Evolutionary conservation across 441 rosid species (phyloP), one percentile per base, ranked within the genome.

Genomic region (Croton setiger): DNA sequence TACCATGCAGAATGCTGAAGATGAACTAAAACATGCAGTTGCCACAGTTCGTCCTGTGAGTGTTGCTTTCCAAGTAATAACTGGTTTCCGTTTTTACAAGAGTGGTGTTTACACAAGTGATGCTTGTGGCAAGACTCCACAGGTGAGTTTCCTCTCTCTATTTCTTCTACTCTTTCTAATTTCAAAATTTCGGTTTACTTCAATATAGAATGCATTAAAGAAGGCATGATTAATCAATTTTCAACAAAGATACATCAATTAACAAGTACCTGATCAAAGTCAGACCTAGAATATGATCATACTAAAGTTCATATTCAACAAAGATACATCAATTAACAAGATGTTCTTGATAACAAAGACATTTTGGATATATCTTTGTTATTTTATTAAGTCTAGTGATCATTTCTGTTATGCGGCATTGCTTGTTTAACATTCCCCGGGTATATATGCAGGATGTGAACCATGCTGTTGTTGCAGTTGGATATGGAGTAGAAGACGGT

Each of bases 391-490:
- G n/a, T n/a, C n/a, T 10, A 12, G 18, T 59, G 5, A 12, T 55
- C 59, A 15, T 49, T 51, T 5, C n/a, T 15, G 1, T 49, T 21
- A 6, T 54, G 21, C 44, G 39, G 47, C 7, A 36, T 3, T 62
- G 31, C 8, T 37, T 53, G 33, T 27, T 61, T 71, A 59, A 67
- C 65, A 4, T 47, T 55, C 13, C 39, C 18, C 20, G 14, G 4
- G 70, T 51, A 69, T 76, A 37, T 64, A 64, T n/a, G 72, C 85
- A 92, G 97, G 99, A 94, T 67, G 96, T 92, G 83, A 94, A 94
- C 87, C 97, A 90, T 31, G 92, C 98, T 1, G 98, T 94, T 71
- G 77, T 94, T 70, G 98, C 98, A 12, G 96, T 94, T 64, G 98
- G 99, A 47, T 94, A 90, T 72, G 99, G 99, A 74, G 83, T 92